Percentiles rank a stretch among this genome's conserved stretches.
Conservation (phyloP, 345 rosid genomes). For the Populus deltoides region DNA sequence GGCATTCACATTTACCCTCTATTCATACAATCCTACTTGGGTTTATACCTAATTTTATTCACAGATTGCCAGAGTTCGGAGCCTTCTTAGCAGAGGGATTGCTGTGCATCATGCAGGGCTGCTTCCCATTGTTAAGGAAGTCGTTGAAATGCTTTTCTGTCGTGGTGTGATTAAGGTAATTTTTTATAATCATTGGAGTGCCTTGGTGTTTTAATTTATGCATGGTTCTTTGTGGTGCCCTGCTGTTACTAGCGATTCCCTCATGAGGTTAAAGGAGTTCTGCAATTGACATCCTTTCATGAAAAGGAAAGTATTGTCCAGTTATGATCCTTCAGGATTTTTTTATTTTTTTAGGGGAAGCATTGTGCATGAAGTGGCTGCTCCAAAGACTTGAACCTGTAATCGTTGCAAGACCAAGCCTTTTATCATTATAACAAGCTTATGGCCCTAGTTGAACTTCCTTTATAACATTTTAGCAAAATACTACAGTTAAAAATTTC, state of each 20-base stretch:
- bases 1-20: background rate
- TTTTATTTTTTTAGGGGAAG: no score
- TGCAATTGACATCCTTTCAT: background rate
- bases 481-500: background rate
- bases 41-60: constrained; percentile 22
- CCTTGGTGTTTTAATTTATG: background rate
- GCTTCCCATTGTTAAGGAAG: constrained; percentile 99
- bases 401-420: no score
- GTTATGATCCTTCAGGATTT: background rate
- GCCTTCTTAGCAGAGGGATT: constrained; percentile 82
- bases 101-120: constrained; percentile 99
- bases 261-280: background rate
- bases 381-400: no score
- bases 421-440: no score
- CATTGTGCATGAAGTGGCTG: background rate
- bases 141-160: constrained; percentile 97
- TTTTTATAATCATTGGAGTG: background rate
- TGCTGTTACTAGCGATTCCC: background rate
- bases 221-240: background rate
- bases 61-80: constrained; percentile 88
- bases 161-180: constrained; percentile 94
- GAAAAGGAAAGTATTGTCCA: background rate
- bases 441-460: background rate
- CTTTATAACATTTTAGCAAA: background rate
- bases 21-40: background rate